Evolutionary conservation across 768 basidiomycete species (phyloP).

Genomic region (Suillus alpinus): DNA sequence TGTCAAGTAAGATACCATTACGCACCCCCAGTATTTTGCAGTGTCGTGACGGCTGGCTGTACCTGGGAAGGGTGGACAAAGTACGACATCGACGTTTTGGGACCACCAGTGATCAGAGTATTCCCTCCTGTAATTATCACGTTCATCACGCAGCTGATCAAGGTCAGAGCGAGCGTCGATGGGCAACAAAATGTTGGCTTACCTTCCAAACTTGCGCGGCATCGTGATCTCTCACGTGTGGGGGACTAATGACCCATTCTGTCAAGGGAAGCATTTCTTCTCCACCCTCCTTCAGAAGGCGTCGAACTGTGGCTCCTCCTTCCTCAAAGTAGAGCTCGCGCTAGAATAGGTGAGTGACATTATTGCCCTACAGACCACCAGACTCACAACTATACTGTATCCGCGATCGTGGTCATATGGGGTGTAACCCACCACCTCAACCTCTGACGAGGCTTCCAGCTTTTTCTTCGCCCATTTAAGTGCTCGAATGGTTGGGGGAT

Average conservation of each 20-base stretch:
- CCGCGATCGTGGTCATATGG: conserved; percentile 35
- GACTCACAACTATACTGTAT: conserved; percentile 32
- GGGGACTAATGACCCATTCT: conserved; percentile 34
- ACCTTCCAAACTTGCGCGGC: conserved; percentile 30
- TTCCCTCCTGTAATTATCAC: conserved; percentile 31
- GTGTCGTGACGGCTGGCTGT: conserved; percentile 36
- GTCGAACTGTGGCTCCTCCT: conserved; percentile 29
- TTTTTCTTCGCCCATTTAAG: conserved; percentile 35
- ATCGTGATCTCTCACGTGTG: conserved; percentile 23
- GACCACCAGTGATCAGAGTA: conserved; percentile 34
- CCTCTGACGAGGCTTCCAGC: conserved; percentile 30
- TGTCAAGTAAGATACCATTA: not conserved
- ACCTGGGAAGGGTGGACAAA: conserved; percentile 34
- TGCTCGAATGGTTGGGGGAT: conserved; percentile 42
- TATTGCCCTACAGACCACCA: not conserved
- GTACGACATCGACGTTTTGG: conserved; percentile 35
- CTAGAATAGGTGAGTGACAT: conserved; percentile 15
- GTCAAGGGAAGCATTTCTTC: conserved; percentile 36
- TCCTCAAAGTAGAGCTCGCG: conserved; percentile 38
- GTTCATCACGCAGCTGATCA: conserved; percentile 20
- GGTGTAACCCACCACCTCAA: conserved; percentile 35
- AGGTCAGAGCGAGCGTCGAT: conserved; percentile 2
- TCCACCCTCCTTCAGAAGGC: conserved; percentile 23
- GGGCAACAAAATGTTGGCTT: conserved; percentile 32
- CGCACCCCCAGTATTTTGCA: conserved; percentile 34